Percentiles rank a stretch among this genome's conserved stretches.
Evolutionary conservation across 1,284 basidiomycete genomes (phyloP).

Genomic region (Sphagnurus paluster): DNA sequence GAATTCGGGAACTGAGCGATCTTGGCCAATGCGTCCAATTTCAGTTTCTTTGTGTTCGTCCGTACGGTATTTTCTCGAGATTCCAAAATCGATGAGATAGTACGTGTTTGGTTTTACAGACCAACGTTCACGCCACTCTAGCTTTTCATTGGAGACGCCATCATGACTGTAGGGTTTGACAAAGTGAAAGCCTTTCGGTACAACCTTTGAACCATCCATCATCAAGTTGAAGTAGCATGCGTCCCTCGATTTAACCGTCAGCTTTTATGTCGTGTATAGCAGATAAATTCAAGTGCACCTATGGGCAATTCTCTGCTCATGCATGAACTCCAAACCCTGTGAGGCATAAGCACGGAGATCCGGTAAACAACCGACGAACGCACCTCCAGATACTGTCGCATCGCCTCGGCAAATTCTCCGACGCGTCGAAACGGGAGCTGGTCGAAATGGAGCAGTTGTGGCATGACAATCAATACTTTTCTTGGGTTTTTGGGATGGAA

Average conservation of each 20-base stretch:
- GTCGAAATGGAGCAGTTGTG: conserved; percentile 9
- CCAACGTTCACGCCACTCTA: conserved; percentile 2
- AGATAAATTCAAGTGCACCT: conserved; percentile 9
- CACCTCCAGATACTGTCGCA: conserved; percentile 23
- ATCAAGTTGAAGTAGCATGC: conserved; percentile 22
- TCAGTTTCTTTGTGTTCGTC: background rate
- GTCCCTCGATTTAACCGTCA: conserved; percentile 16
- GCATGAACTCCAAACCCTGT: conserved; percentile 24
- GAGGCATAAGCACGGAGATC: background rate
- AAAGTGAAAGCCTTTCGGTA: conserved; percentile 18
- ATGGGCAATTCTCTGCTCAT: conserved; percentile 23
- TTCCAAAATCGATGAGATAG: conserved; percentile 8
- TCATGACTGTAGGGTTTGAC: background rate
- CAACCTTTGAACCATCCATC: conserved; percentile 21
- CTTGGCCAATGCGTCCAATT: conserved; percentile 12
- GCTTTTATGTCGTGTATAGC: background rate
- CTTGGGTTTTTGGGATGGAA: conserved; percentile 4
- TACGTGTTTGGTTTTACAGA: background rate
- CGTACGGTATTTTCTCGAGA: background rate
- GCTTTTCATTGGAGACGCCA: background rate
- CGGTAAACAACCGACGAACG: background rate
- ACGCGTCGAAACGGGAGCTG: conserved; percentile 21
- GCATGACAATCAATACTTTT: conserved; percentile 13
- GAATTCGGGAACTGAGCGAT: conserved; percentile 20
- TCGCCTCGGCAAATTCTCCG: conserved; percentile 21